Base-by-base conservation (phyloP, 768 basidiomycete species). In the Amanita phalloides region DNA sequence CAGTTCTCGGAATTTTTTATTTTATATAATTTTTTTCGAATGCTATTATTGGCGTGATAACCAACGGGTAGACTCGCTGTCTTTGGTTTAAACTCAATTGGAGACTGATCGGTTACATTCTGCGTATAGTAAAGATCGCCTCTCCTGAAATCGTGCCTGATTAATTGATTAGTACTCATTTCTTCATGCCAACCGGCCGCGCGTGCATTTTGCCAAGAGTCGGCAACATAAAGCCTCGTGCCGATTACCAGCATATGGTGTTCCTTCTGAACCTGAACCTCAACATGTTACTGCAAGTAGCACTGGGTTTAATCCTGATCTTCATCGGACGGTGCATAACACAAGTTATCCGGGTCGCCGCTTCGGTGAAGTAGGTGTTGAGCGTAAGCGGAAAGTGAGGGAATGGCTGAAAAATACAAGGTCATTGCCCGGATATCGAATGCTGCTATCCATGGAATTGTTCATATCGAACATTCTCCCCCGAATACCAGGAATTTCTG, bases 391-490 rank as follows among this genome's bases (percentile, higher is more conserved):
- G 10, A 32, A 37, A 28, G 11, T n/a, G 6, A 28, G 26, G 10
- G 2, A 35, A 6, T 17, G 6, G 32, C n/a, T 37, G 25, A 23
- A 30, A 25, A 41, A 17, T 20, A 6, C 9, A 48, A 71, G 70
- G 20, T 61, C 65, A 50, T 62, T 64, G 45, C 66, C 68, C 17
- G 70, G 70, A 3, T 60, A 61, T 44, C 63, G 66, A 17, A 59
- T 60, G 20, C 41, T 69, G 13, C 53, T 71, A 13, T 55, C 61
- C 4, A 57, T 61, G 38, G 38, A 50, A 5, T 58, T 57, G 30
- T 39, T 64, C 25, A 23, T 66, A 17, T 58, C 57, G 13, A 62
- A 64, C 23, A 46, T 66, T 28, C 47, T 69, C 17, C 63, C 66
- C 23, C 61, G 53, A 17, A 66, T 61, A 7, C 57, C 58, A 45